Evolutionary conservation across 768 basidiomycete genomes (phyloP), one percentile per base, ranked within the genome.

Genomic region (Boletus huronensis): DNA sequence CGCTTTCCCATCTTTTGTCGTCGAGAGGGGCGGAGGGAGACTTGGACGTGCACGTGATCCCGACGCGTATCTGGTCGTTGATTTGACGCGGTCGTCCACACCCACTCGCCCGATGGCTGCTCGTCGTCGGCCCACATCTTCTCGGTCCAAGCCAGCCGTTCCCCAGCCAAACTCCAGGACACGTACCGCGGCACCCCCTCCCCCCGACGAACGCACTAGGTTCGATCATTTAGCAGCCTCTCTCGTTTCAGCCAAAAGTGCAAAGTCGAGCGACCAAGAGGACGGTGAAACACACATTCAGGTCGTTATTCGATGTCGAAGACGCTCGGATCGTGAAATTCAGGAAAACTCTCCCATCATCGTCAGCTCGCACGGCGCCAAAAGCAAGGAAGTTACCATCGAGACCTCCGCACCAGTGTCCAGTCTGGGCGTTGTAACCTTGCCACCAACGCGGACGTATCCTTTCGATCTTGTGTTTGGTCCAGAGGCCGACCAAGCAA

Each of bases 381-480:
- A 85, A 59, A 81, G 82, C 53, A 84, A 85, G 57, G 81, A 88
- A 35, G 79, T 96, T 40, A 87, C 86, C 10, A 85, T 97, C 64
- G 90, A 96, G 70, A 87, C 88, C 0, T 82, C 87, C 5, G 64
- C 81, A 2, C 86, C 88, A 0, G 69, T 80, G 2, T 85, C 87
- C 3, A 86, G 82, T 53, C 69, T 93, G 6, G 90, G 90, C n/a
- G 63, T 91, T 41, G 77, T 89, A 13, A 84, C 83, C 6, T 75
- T 85, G n/a, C 81, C 90, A 23, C 88, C 88, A 11, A 82, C 85
- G 3, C 77, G 88, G 48, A 96, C 91, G 2, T 99, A 98, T 70
- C 87, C 90, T 4, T 99, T 97, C 70, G 95, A 98, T 71, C 76
- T 89, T 26, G 97, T 97, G 7, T 98, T 97, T 74, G 96, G 97